phyloP scores from a whole-genome alignment of 164 flowering plant genomes.

The Akebia trifoliata region DNA sequence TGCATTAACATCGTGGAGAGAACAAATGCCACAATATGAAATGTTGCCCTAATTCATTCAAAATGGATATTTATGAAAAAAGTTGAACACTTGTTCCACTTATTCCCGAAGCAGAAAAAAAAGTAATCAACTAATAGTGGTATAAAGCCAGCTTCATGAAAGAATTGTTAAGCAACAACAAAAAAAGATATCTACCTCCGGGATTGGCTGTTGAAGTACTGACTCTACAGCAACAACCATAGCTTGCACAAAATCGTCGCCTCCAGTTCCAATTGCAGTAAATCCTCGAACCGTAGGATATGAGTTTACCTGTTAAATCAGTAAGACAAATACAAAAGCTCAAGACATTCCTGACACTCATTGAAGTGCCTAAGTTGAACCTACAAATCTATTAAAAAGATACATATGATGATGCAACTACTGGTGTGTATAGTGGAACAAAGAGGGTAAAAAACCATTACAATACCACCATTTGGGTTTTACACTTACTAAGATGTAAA shows the following conservation, averaged over 20 bases:
- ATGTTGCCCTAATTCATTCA: too few species aligned
- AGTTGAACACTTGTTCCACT: too few species aligned
- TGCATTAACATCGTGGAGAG: too few species aligned
- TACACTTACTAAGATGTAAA: not conserved
- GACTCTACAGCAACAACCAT: slow-evolving; percentile 98
- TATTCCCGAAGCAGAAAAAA: too few species aligned
- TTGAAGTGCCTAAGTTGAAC: not conserved
- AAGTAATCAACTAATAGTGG: too few species aligned
- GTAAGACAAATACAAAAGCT: not conserved
- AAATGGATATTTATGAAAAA: too few species aligned
- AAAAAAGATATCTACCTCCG: slow-evolving; percentile 48
- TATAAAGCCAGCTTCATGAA: not conserved
- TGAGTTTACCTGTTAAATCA: slow-evolving; percentile 53
- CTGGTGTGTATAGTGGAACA: not conserved
- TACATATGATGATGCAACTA: not conserved
- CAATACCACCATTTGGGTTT: not conserved
- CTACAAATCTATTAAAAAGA: not conserved
- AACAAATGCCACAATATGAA: too few species aligned
- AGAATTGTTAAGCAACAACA: not conserved
- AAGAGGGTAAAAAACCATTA: not conserved
- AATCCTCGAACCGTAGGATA: slow-evolving; percentile 94
- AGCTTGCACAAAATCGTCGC: slow-evolving; percentile 95
- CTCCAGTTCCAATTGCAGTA: slow-evolving; percentile 97
- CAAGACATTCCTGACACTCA: not conserved
- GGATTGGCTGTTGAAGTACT: slow-evolving; percentile 75